These are phyloP conservation scores for Leishmania tarentolae DNA, from an alignment of 208 protist species.

Conservation along the genomic window DNA sequence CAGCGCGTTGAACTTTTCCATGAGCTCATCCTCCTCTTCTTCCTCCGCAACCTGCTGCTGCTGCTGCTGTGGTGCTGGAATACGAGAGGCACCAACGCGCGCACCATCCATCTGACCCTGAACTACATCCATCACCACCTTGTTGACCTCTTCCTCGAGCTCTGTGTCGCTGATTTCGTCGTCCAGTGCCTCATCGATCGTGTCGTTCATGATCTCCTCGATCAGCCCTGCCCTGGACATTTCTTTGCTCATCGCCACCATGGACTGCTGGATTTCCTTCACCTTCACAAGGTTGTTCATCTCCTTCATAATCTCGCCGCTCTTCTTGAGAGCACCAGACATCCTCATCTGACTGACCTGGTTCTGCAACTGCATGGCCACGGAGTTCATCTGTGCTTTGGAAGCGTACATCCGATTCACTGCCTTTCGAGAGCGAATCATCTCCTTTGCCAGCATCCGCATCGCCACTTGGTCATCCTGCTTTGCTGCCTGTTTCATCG, in stretches of 20 bases:
- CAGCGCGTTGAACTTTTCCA: slow-evolving; percentile 68
- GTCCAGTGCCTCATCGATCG: slow-evolving; percentile 80
- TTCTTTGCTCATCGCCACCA: slow-evolving; percentile 82
- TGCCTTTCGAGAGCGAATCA: slow-evolving; percentile 77
- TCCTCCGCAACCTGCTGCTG: slow-evolving; percentile 38
- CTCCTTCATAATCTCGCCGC: slow-evolving; percentile 79
- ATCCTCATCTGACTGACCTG: slow-evolving; percentile 82
- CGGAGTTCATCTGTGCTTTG: slow-evolving; percentile 92
- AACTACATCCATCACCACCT: slow-evolving; percentile 87
- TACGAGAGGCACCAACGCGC: slow-evolving; percentile 44
- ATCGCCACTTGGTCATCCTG: slow-evolving; percentile 71
- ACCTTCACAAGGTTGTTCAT: slow-evolving; percentile 87
- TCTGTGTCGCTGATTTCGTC: slow-evolving; percentile 87
- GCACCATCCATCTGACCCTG: slow-evolving; percentile 71
- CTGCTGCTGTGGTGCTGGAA: slow-evolving; percentile 51
- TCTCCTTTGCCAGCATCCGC: slow-evolving; percentile 87
- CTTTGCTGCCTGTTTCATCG: slow-evolving; percentile 80
- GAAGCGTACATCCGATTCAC: slow-evolving; percentile 84
- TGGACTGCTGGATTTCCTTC: slow-evolving; percentile 76
- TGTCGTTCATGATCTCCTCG: slow-evolving; percentile 91
- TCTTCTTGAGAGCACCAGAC: slow-evolving; percentile 68
- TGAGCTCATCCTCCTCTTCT: slow-evolving; percentile 48
- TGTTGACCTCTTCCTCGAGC: slow-evolving; percentile 88
- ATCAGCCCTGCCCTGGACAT: slow-evolving; percentile 92
- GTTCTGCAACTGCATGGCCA: slow-evolving; percentile 88